These are phyloP conservation scores for Fragilaria crotonensis DNA, from an alignment of 108 stramenopile species.

Conservation along the genomic window DNA sequence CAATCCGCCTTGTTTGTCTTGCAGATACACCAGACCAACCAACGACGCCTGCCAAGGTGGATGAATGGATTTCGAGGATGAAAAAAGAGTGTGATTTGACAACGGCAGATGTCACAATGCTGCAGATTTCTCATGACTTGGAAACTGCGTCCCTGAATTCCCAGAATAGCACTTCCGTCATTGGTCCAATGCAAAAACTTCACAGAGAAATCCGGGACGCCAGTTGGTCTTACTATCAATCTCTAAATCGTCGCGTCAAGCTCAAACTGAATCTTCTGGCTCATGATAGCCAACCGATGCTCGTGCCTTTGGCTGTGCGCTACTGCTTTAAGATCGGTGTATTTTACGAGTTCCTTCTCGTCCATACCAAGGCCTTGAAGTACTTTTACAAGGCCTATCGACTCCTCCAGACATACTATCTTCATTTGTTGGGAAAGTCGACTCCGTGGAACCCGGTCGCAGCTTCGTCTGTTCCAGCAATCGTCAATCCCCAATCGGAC, in stretches of 20 bases:
- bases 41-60: slow-evolving; percentile 1
- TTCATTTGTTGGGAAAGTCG: slow-evolving; percentile 6
- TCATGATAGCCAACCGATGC: slow-evolving; percentile 10
- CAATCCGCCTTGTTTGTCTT: slow-evolving; percentile 57
- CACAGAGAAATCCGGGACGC: slow-evolving; percentile 26
- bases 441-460: background rate
- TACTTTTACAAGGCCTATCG: slow-evolving; percentile 49
- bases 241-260: slow-evolving; percentile 29
- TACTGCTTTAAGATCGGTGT: slow-evolving; percentile 59
- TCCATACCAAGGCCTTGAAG: slow-evolving; percentile 32
- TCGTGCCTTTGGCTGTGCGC: slow-evolving; percentile 47
- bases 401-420: slow-evolving; percentile 33
- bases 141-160: slow-evolving; percentile 2
- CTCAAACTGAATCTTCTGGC: slow-evolving; percentile 28
- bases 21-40: background rate
- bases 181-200: slow-evolving; percentile 20
- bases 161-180: slow-evolving; percentile 2
- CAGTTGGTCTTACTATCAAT: slow-evolving; percentile 35
- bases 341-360: slow-evolving; percentile 56
- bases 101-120: slow-evolving; percentile 2
- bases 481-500: slow-evolving; percentile 4
- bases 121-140: slow-evolving; percentile 13
- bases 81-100: slow-evolving; percentile 3
- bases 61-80: slow-evolving; percentile 3
- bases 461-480: background rate